Base-by-base conservation (phyloP, 371 early-diverging fungal species). In the Blakeslea trispora region DNA sequence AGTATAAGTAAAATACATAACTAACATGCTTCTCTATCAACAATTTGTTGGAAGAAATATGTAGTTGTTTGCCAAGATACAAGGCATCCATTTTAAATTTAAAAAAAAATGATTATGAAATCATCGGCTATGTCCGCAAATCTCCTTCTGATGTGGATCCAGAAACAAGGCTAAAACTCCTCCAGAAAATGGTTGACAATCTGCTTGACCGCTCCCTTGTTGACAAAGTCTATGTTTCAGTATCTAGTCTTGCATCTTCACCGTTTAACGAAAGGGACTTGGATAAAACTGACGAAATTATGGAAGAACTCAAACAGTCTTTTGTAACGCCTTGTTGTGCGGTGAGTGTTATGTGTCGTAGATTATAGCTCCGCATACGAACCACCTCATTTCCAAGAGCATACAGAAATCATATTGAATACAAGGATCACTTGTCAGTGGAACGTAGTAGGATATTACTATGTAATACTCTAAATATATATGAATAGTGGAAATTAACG, bases 1-100 rank as follows among this genome's bases (percentile, higher is more conserved):
- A 37, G 50, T 53, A 60, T 53, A 60, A 60, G 53, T 50, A 28
- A 60, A 60, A 54, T 60, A 53, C 35, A 53, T 60, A 54, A 54
- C 54, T 42, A 59, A 59, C 35, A 43, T 42, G 28, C 19, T 53
- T 31, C 35, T 53, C 19, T 44, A 21, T 53, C 44, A 45, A 53
- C 44, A 44, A 32, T 45, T 44, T 53, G 44, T 53, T 53, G 53
- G 45, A 31, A 32, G 5, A 31, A 31, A 53, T 53, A 19, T 44
- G 31, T 15, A 17, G n/a, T 17, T 44, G 44, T 35, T 53, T 53
- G 45, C 53, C 53, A 15, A 53, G 31, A 7, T 53, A 53, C 45
- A 21, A 53, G 44, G 17, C 11, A 47, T 50, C 55, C 23, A 45
- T 61, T 28, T 19, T 21, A 54, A 54, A 23, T 50, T 48, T 60